phyloP scores from a whole-genome alignment of 257 asterid species.

The Nicotiana paniculata region DNA sequence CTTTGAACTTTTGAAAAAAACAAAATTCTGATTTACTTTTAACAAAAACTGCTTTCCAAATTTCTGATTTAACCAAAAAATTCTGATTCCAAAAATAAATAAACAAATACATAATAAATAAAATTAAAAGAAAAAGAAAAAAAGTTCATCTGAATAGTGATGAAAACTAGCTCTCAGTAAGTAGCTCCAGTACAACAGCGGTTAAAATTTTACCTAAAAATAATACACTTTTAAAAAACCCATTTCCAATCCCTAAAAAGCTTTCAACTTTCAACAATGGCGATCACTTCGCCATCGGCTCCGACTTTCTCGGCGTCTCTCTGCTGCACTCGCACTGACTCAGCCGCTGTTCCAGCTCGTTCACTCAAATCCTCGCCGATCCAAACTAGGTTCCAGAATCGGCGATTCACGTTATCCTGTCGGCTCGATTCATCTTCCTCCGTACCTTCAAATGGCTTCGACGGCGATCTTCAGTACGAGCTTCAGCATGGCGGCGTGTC shows the following conservation, averaged over 20 bases:
- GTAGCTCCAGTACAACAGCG: neutral
- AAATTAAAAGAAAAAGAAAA: too few relatives aligned
- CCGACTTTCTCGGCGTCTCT: conserved; percentile 37
- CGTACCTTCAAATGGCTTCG: conserved; percentile 17
- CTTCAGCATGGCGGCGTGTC: conserved; percentile 30
- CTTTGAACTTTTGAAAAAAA: too few relatives aligned
- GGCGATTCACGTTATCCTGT: conserved; percentile 16
- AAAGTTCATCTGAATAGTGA: too few relatives aligned
- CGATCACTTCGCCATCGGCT: conserved; percentile 66
- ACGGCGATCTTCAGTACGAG: conserved; percentile 54
- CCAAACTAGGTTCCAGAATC: conserved; percentile 14
- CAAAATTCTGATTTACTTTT: too few relatives aligned
- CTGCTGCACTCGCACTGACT: conserved; percentile 26
- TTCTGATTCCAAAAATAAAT: too few relatives aligned
- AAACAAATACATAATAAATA: too few relatives aligned
- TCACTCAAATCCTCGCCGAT: conserved; percentile 19
- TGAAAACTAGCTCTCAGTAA: too few relatives aligned
- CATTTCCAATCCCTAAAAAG: neutral
- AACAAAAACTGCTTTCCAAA: too few relatives aligned
- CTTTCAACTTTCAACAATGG: conserved; percentile 32
- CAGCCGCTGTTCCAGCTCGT: conserved; percentile 17
- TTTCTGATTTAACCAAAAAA: too few relatives aligned
- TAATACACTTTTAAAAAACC: neutral
- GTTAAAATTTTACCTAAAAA: neutral
- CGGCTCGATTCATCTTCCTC: conserved; percentile 38